Evolutionary conservation across 129 eudicot genomes (phyloP).

Genomic region (Helianthus annuus): HanXRQr2.0-SUNRISE NC_035447.2:17414133-17414632

Average conservation of each 20-base stretch:
- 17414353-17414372: constrained; percentile 34
- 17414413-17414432: constrained; percentile 27
- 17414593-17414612: constrained; percentile 10
- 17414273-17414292: constrained; percentile 40
- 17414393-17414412: constrained; percentile 34
- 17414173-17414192: constrained; percentile 77
- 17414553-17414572: constrained; percentile 4
- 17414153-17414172: constrained; percentile 68
- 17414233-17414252: constrained; percentile 77
- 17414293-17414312: constrained; percentile 31
- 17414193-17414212: constrained; percentile 68
- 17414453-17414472: constrained; percentile 23
- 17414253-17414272: constrained; percentile 90
- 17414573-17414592: constrained; percentile 14
- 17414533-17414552: not conserved
- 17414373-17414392: constrained; percentile 30
- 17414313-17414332: constrained; percentile 23
- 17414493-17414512: constrained; percentile 32
- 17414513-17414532: constrained; percentile 5
- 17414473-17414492: constrained; percentile 33
- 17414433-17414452: constrained; percentile 30
- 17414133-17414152: constrained; percentile 53
- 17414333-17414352: constrained; percentile 39
- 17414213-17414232: constrained; percentile 76
- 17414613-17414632: constrained; percentile 37